Percentiles rank a stretch among this genome's conserved stretches.
Evolutionary conservation across 1,139 yeast species (phyloP).

Genomic region (Pichia sp.): DNA sequence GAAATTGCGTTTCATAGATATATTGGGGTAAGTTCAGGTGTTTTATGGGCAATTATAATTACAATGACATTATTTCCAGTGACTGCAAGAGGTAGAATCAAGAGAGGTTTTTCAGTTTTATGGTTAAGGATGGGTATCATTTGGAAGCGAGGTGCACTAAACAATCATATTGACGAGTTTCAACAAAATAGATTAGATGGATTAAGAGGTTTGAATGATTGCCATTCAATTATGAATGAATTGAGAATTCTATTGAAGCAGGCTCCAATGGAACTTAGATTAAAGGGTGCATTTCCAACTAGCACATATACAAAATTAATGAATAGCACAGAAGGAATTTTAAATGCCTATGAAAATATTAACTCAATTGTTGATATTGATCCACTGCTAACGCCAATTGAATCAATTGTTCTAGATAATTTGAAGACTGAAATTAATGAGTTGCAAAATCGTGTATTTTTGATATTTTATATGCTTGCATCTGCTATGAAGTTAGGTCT

Average conservation of each 20-base stretch:
- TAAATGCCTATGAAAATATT: slow-evolving; percentile 72
- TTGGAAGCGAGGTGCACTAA: slow-evolving; percentile 65
- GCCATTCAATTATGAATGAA: slow-evolving; percentile 54
- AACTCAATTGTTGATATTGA: slow-evolving; percentile 61
- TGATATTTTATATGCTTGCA: slow-evolving; percentile 71
- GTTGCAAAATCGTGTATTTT: slow-evolving; percentile 62
- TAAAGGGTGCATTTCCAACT: slow-evolving; percentile 67
- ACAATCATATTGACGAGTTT: slow-evolving; percentile 17
- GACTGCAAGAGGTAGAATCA: slow-evolving; percentile 64
- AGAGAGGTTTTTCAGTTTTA: slow-evolving; percentile 56
- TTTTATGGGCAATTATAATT: slow-evolving; percentile 68
- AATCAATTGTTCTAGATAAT: slow-evolving; percentile 48
- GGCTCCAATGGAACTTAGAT: slow-evolving; percentile 69
- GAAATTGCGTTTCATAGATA: slow-evolving; percentile 79
- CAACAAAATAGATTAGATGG: slow-evolving; percentile 39
- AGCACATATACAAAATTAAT: slow-evolving; percentile 46
- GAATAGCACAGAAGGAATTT: slow-evolving; percentile 52
- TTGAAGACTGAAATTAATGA: slow-evolving; percentile 59
- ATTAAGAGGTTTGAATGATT: slow-evolving; percentile 45
- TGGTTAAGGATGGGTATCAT: slow-evolving; percentile 78
- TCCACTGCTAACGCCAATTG: slow-evolving; percentile 47
- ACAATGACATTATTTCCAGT: slow-evolving; percentile 63
- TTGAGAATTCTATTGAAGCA: slow-evolving; percentile 56
- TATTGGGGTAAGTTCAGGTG: slow-evolving; percentile 65
- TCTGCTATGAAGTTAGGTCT: slow-evolving; percentile 70